These are phyloP conservation scores for Fusarium vanettenii DNA, from an alignment of 2,329 filamentous ascomycete species.

Conservation along the genomic window DNA sequence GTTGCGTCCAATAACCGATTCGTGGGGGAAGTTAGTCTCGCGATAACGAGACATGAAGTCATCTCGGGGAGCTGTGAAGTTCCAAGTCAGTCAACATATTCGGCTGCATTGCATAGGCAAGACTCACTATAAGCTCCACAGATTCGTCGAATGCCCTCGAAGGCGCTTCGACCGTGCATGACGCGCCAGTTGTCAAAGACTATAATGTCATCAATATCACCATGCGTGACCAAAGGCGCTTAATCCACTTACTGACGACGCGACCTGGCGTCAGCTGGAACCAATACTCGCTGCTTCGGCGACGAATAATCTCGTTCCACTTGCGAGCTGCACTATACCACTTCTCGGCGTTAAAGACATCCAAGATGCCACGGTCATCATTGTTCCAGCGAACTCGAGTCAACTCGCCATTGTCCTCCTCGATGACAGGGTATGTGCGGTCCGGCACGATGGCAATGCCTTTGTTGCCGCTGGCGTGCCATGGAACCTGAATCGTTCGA, in stretches of 20 bases:
- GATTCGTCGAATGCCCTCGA: slow-evolving; percentile 86
- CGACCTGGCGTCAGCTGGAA: slow-evolving; percentile 83
- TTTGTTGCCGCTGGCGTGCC: slow-evolving; percentile 90
- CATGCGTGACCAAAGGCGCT: background rate
- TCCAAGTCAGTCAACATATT: slow-evolving; percentile 10
- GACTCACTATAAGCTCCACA: slow-evolving; percentile 90
- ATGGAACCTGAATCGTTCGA: slow-evolving; percentile 68
- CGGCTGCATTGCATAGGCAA: background rate
- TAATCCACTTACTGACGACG: slow-evolving; percentile 72
- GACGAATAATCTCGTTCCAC: slow-evolving; percentile 77
- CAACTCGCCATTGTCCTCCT: slow-evolving; percentile 59
- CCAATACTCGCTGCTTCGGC: slow-evolving; percentile 77
- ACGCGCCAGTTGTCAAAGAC: slow-evolving; percentile 98
- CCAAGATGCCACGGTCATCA: slow-evolving; percentile 80
- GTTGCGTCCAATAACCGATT: slow-evolving; percentile 55
- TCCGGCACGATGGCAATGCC: slow-evolving; percentile 84
- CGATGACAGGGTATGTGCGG: slow-evolving; percentile 77
- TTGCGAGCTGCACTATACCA: slow-evolving; percentile 87
- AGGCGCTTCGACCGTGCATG: slow-evolving; percentile 85
- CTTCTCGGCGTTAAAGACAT: slow-evolving; percentile 48
- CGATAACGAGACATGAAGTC: slow-evolving; percentile 83
- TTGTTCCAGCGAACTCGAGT: slow-evolving; percentile 91
- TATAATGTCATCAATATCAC: slow-evolving; percentile 27
- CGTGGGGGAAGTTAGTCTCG: slow-evolving; percentile 51
- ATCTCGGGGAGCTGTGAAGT: slow-evolving; percentile 75